Evolutionary conservation across 2,329 filamentous ascomycete genomes (phyloP).

Genomic region (Colletotrichum euphorbiae): DNA sequence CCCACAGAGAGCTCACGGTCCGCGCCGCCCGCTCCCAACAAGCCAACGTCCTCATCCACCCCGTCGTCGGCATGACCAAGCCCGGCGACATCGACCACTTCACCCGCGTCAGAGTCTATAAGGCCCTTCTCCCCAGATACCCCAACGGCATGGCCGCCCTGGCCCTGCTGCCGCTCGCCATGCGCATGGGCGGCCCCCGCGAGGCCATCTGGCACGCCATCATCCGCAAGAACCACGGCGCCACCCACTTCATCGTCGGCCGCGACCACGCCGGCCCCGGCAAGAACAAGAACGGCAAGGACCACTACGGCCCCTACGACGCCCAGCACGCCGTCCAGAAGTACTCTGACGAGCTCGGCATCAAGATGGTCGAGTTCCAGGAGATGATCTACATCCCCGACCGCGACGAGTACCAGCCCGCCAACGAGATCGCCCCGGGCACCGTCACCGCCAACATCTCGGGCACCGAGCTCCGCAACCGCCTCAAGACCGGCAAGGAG

Average conservation of each 20-base stretch:
- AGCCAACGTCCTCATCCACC: conserved; percentile 99
- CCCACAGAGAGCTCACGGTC: conserved; percentile 97
- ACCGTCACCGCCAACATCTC: conserved; percentile 90
- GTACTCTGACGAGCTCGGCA: conserved; percentile 95
- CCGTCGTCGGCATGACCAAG: conserved; percentile 98
- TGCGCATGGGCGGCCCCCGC: conserved; percentile 98
- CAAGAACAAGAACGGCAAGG: conserved; percentile 96
- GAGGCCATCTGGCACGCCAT: conserved; percentile 99
- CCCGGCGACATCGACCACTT: conserved; percentile 99
- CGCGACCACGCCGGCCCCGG: conserved; percentile 98
- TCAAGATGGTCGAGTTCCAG: conserved; percentile 99
- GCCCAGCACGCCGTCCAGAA: conserved; percentile 96
- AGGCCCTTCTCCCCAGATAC: conserved; percentile 94
- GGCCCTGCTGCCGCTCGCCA: conserved; percentile 92
- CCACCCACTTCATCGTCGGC: conserved; percentile 98
- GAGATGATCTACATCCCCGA: conserved; percentile 99
- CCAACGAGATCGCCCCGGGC: conserved; percentile 87
- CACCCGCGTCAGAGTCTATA: conserved; percentile 98
- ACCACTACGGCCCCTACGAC: conserved; percentile 98
- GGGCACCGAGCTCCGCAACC: conserved; percentile 89
- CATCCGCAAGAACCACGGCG: conserved; percentile 99
- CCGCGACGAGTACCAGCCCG: conserved; percentile 93
- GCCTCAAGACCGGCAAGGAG: conserved; percentile 89
- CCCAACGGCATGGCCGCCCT: conserved; percentile 99
- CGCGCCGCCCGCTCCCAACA: conserved; percentile 95